These are phyloP conservation scores for Vicia faba DNA, from an alignment of 306 rosid species.

Conservation along the genomic window DNA sequence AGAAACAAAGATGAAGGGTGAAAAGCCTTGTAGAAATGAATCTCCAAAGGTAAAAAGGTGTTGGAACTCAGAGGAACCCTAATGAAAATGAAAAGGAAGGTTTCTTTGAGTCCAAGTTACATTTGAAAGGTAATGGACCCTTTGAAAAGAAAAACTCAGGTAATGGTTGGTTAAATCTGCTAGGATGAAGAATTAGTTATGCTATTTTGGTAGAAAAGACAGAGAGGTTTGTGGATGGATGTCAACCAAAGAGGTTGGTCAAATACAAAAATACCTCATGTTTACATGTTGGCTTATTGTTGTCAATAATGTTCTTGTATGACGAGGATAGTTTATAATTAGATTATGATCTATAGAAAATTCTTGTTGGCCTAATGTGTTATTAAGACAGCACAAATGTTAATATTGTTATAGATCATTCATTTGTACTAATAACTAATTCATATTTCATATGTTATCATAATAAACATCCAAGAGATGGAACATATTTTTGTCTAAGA, in stretches of 20 bases:
- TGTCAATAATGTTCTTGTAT: not conserved
- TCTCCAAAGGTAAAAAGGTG: not conserved
- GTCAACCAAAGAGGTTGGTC: constrained; percentile 29
- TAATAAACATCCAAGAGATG: not conserved
- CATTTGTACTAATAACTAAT: not conserved
- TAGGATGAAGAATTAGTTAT: constrained; percentile 32
- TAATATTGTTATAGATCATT: not conserved
- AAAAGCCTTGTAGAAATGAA: constrained; percentile 27
- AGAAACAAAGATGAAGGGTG: constrained; percentile 32
- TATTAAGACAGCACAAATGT: not conserved
- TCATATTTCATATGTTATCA: not conserved
- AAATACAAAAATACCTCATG: constrained; percentile 30
- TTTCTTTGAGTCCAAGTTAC: constrained; percentile 42
- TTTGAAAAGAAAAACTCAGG: constrained; percentile 37
- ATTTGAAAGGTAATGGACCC: not conserved
- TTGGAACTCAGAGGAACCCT: constrained; percentile 49
- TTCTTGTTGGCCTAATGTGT: not conserved
- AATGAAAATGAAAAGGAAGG: constrained; percentile 36
- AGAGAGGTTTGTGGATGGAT: constrained; percentile 41
- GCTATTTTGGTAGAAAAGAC: constrained; percentile 46
- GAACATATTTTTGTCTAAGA: not conserved
- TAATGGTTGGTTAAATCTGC: constrained; percentile 39
- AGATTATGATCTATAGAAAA: not conserved
- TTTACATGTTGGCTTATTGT: not conserved
- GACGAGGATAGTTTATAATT: not conserved